These are phyloP conservation scores for Kwoniella shivajii DNA, from an alignment of 1,284 basidiomycete species.

Conservation along the genomic window DNA sequence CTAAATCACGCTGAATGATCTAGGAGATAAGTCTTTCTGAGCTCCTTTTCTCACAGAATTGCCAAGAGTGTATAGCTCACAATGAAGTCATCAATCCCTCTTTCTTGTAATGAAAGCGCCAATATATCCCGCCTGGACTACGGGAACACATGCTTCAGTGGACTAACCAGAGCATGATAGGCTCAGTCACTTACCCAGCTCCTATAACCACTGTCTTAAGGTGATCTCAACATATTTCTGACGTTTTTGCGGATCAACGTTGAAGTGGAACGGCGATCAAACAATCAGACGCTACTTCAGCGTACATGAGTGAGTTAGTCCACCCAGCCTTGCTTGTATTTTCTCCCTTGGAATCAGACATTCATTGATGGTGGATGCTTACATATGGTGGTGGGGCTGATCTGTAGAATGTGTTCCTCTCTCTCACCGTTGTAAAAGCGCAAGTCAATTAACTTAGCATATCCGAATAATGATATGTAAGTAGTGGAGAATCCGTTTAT, in stretches of 20 bases:
- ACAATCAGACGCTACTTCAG: too few species aligned
- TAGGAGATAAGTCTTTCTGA: constrained; percentile 5
- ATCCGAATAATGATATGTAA: background rate
- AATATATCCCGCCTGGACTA: constrained; percentile 31
- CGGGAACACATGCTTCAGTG: background rate
- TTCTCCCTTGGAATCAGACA: too few species aligned
- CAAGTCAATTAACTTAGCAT: background rate
- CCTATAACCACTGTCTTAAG: constrained; percentile 31
- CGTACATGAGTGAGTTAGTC: too few species aligned
- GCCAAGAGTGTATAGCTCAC: constrained; percentile 13
- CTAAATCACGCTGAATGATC: constrained; percentile 38
- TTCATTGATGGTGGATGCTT: too few species aligned
- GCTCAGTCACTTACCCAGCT: constrained; percentile 36
- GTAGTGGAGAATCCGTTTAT: background rate
- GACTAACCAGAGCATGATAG: background rate
- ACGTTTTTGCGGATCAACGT: too few species aligned
- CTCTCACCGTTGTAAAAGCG: too few species aligned
- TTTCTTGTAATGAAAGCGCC: constrained; percentile 24
- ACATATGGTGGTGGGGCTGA: too few species aligned
- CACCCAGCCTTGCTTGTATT: too few species aligned
- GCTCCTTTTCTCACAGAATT: too few species aligned
- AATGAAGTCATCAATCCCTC: constrained; percentile 30
- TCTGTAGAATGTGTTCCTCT: too few species aligned
- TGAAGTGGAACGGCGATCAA: too few species aligned
- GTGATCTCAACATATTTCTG: too few species aligned